Conservation (phyloP, 2,329 filamentous ascomycete species). For the Fusarium kyushuense region DNA sequence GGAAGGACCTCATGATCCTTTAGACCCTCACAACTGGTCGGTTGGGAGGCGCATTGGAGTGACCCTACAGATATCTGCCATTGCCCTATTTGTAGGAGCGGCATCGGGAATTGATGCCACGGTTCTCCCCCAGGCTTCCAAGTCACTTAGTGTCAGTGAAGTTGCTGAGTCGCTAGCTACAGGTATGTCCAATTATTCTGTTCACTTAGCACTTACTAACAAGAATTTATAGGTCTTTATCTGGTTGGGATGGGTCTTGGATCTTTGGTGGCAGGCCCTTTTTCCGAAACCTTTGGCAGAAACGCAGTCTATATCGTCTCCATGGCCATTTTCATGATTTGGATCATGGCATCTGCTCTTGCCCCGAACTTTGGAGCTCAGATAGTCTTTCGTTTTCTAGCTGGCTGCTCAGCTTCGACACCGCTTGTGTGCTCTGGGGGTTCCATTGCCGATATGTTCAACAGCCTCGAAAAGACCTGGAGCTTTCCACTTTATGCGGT, state of each 20-base stretch:
- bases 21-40: slow-evolving; percentile 61
- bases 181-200: slow-evolving; percentile 36
- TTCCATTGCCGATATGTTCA: slow-evolving; percentile 57
- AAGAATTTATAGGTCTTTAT: slow-evolving; percentile 41
- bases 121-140: slow-evolving; percentile 58
- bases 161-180: slow-evolving; percentile 64
- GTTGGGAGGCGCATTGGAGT: slow-evolving; percentile 53
- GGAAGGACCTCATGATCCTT: slow-evolving; percentile 53
- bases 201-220: accelerated
- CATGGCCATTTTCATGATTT: slow-evolving; percentile 58
- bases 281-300: slow-evolving; percentile 56
- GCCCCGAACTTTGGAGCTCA: slow-evolving; percentile 58
- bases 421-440: slow-evolving; percentile 59
- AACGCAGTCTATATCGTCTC: slow-evolving; percentile 56
- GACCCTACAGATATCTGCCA: slow-evolving; percentile 58
- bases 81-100: slow-evolving; percentile 63
- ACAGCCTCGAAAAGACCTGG: slow-evolving; percentile 53
- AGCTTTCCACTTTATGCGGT: slow-evolving; percentile 61
- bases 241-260: slow-evolving; percentile 55
- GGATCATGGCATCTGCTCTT: slow-evolving; percentile 58
- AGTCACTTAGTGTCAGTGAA: slow-evolving; percentile 61
- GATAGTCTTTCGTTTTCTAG: slow-evolving; percentile 61
- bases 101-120: slow-evolving; percentile 66
- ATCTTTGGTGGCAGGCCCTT: slow-evolving; percentile 53
- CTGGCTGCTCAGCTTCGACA: slow-evolving; percentile 60